Percentiles rank a stretch among this genome's conserved stretches.
phyloP scores from a whole-genome alignment of 805 yeast species.

The Myxozyma geophila region DNA sequence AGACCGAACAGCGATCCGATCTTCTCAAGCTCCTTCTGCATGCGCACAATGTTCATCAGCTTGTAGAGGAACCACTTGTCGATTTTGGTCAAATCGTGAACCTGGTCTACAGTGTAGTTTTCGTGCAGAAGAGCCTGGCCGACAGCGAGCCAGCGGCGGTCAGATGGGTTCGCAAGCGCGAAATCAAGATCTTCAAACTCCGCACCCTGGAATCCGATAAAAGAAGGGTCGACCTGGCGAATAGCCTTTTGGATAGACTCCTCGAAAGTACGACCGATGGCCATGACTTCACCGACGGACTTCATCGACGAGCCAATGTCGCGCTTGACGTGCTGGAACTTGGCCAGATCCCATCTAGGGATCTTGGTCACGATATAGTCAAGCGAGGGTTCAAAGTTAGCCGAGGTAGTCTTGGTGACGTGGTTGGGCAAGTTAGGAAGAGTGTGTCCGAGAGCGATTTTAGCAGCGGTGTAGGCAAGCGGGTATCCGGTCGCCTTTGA shows the following conservation, averaged over 20 bases:
- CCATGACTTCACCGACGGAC: constrained; percentile 99
- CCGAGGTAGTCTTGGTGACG: constrained; percentile 93
- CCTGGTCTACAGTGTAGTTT: constrained; percentile 86
- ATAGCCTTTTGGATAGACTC: constrained; percentile 95
- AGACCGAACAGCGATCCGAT: constrained; percentile 62
- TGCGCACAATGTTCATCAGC: constrained; percentile 87
- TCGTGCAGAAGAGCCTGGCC: constrained; percentile 95
- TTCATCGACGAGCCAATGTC: constrained; percentile 96
- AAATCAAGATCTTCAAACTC: constrained; percentile 75
- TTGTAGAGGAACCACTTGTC: constrained; percentile 96
- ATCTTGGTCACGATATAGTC: constrained; percentile 97
- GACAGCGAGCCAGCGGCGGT: constrained; percentile 96
- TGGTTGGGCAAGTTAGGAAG: constrained; percentile 95
- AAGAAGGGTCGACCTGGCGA: constrained; percentile 92
- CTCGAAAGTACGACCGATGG: constrained; percentile 96
- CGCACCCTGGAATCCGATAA: constrained; percentile 86
- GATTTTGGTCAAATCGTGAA: constrained; percentile 88
- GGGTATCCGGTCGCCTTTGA: constrained; percentile 99
- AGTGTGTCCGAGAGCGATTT: constrained; percentile 92
- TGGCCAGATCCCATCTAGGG: constrained; percentile 97
- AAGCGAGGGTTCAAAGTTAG: constrained; percentile 94
- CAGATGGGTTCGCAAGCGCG: constrained; percentile 83
- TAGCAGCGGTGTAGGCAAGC: constrained; percentile 97
- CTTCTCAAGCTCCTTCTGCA: constrained; percentile 78
- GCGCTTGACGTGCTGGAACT: constrained; percentile 93